phyloP scores from a whole-genome alignment of 2,329 filamentous ascomycete genomes.

The Exophiala aquamarina region DNA sequence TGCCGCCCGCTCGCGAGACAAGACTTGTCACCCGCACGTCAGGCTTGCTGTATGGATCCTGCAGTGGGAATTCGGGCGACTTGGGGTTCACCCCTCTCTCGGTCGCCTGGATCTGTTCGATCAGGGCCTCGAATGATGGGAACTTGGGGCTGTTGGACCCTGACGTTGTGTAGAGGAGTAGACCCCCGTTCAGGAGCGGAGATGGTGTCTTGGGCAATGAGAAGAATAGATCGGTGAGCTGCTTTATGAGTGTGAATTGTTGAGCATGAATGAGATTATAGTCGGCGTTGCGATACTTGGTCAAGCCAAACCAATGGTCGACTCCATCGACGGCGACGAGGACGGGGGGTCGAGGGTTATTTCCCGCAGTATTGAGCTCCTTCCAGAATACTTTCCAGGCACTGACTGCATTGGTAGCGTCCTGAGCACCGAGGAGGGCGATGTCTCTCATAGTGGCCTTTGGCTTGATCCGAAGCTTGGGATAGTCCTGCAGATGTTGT shows the following conservation, averaged over 20 bases:
- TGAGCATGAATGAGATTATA: conserved; percentile 80
- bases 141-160: conserved; percentile 67
- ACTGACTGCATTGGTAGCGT: conserved; percentile 75
- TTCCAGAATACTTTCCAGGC: conserved; percentile 79
- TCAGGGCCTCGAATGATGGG: conserved; percentile 67
- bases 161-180: conserved; percentile 72
- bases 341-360: conserved; percentile 59
- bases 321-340: conserved; percentile 78
- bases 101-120: conserved; percentile 53
- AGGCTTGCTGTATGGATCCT: conserved; percentile 53
- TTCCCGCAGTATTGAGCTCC: conserved; percentile 63
- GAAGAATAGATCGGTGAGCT: conserved; percentile 72
- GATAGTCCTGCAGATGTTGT: conserved; percentile 39
- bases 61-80: conserved; percentile 43
- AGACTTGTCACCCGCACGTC: conserved; percentile 55
- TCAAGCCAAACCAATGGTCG: conserved; percentile 75
- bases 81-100: conserved; percentile 33
- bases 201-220: conserved; percentile 51
- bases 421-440: conserved; percentile 66
- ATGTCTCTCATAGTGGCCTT: conserved; percentile 66
- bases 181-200: conserved; percentile 68
- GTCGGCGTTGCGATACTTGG: conserved; percentile 70
- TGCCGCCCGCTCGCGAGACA: conserved; percentile 25
- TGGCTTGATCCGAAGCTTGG: conserved; percentile 58
- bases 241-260: conserved; percentile 72